Base-by-base conservation (phyloP, 2,329 filamentous ascomycete genomes). In the Orbilia quercus region DNA sequence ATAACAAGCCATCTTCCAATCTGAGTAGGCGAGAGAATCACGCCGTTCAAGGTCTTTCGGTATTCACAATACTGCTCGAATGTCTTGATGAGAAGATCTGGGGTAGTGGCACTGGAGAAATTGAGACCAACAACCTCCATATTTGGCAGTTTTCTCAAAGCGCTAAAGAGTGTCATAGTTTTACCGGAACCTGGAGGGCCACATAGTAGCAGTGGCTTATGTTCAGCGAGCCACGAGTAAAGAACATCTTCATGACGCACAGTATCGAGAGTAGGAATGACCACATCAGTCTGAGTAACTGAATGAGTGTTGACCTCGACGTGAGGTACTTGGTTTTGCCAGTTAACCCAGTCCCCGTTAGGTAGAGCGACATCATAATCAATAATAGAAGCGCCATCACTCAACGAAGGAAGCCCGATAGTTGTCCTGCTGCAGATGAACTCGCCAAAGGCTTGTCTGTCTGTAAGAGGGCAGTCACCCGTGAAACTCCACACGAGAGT, bases 41-140 rank as follows among this genome's bases (percentile, higher is more conserved):
- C 92, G 44, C 95, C 95, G 79, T 95, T 98, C 51, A 98, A 84
- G 0, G 95, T 98, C 86, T 99, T 99, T 84, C 94, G 96, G 83
- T 99, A 99, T 82, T 99, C 95, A 82, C 95, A 99, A 81, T 99
- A 97, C 80, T 99, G 96, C 82, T 99, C 95, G 77, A 99, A 96
- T 0, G 96, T 99, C 85, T 99, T 99, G 84, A 99, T 93, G 75
- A 99, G 87, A 25, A 99, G 87, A 81, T 99, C 96, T 0, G 95
- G 96, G 0, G 95, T 99, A 0, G 96, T 99, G 0, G 95, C 96
- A 78, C 95, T 99, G 2, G 96, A 99, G 81, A 99, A 99, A 82
- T 99, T 99, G 80, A 99, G 91, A 53, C 95, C 95, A 31, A 99
- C 96, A 67, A 97, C 92, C 82, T 99, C 95, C 93, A 99, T 97